These are phyloP conservation scores for Penicillium sp. DNA, from an alignment of 2,329 filamentous ascomycete genomes.

Conservation along the genomic window DNA sequence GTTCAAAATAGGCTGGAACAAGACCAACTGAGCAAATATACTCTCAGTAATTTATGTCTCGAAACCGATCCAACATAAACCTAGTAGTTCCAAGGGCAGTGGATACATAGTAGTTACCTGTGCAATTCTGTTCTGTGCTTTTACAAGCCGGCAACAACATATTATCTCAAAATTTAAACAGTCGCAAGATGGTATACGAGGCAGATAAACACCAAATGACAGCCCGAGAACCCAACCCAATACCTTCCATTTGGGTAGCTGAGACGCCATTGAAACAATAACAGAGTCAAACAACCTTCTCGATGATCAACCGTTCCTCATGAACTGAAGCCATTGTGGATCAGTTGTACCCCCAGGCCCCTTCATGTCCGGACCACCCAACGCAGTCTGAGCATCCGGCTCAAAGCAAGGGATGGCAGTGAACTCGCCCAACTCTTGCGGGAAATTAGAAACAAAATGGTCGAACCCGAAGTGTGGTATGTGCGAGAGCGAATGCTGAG, in stretches of 20 bases:
- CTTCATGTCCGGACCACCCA: constrained; percentile 27
- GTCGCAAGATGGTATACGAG: constrained; percentile 20
- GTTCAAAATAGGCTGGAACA: too few relatives aligned
- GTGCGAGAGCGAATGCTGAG: constrained; percentile 30
- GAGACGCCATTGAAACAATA: constrained; percentile 5
- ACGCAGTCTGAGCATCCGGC: constrained; percentile 26
- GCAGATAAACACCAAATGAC: constrained; percentile 7
- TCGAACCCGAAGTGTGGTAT: constrained; percentile 38
- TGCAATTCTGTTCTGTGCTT: neutral
- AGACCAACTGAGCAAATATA: neutral
- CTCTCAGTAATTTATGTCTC: neutral
- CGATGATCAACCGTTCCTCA: constrained; percentile 23
- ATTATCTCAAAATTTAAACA: neutral
- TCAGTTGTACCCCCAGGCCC: constrained; percentile 20
- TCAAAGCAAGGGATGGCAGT: constrained; percentile 42
- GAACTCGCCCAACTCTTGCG: constrained; percentile 41
- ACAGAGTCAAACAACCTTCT: neutral
- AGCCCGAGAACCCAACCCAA: neutral
- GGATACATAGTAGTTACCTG: neutral
- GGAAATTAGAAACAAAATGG: constrained; percentile 41
- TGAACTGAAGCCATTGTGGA: constrained; percentile 36
- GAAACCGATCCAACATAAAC: neutral
- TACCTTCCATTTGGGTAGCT: neutral
- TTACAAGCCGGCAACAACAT: neutral
- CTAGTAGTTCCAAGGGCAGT: too few relatives aligned